phyloP scores from a whole-genome alignment of 208 protist species.

The Trypanosomatidae sp. region DNA sequence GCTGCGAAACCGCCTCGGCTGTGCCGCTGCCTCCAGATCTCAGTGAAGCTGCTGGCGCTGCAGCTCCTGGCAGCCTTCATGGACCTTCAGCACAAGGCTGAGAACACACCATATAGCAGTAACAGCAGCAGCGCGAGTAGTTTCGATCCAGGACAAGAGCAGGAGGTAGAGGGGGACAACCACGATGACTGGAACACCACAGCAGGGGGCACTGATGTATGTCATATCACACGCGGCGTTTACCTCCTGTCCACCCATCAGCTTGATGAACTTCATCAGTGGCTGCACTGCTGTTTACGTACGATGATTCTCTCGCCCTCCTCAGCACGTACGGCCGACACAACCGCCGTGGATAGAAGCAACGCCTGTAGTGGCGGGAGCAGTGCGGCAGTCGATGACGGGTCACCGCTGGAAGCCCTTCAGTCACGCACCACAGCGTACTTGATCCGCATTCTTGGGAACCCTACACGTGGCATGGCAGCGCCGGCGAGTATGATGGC shows the following conservation, averaged over 20 bases:
- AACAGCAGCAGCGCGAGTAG: constrained; percentile 7
- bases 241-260: constrained; percentile 3
- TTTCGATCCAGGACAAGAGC: background rate
- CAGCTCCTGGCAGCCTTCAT: constrained; percentile 11
- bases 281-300: constrained; percentile 6
- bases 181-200: background rate
- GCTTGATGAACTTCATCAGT: constrained; percentile 9
- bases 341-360: background rate
- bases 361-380: background rate
- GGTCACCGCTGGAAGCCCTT: constrained; percentile 5
- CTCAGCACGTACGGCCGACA: background rate
- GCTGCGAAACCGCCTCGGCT: background rate
- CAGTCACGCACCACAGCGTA: constrained; percentile 9
- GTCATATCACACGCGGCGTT: background rate
- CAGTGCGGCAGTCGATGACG: background rate
- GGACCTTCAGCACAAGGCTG: constrained; percentile 4
- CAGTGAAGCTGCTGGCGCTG: constrained; percentile 25
- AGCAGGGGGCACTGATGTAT: background rate
- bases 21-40: constrained; percentile 12
- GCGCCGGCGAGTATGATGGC: too few species aligned
- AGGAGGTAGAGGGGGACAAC: background rate
- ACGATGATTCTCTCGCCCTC: background rate
- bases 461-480: background rate
- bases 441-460: background rate
- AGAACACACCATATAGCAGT: constrained; percentile 5